A percentile compares a stretch with the other conserved stretches of the same genome.
These are phyloP conservation scores for Saccharomycopsis fodiens DNA, from an alignment of 805 yeast genomes.

Conservation along the genomic window DNA sequence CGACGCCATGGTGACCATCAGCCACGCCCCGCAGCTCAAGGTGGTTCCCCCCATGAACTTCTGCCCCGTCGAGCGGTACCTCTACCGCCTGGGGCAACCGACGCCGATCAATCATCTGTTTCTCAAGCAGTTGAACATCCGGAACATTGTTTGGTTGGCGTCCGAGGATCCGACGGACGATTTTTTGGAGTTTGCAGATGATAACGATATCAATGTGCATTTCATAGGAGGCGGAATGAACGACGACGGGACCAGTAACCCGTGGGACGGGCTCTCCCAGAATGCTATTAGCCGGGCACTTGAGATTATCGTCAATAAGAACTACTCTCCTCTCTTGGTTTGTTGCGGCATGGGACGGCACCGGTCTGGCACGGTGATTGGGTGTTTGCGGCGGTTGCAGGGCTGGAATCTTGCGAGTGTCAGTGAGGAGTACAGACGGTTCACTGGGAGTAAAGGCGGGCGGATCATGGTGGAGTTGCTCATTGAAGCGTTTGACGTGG, in stretches of 20 bases:
- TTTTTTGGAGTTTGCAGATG: conserved; percentile 72
- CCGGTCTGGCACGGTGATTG: conserved; percentile 93
- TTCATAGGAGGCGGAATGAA: conserved; percentile 55
- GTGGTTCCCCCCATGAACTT: conserved; percentile 93
- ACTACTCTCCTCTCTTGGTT: conserved; percentile 78
- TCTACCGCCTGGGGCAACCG: conserved; percentile 92
- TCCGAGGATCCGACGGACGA: conserved; percentile 93
- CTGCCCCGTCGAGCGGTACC: conserved; percentile 84
- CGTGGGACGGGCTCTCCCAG: conserved; percentile 94
- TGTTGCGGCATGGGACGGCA: conserved; percentile 99
- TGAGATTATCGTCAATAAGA: conserved; percentile 60
- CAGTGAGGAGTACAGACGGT: conserved; percentile 88
- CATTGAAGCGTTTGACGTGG: conserved; percentile 63
- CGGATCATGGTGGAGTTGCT: conserved; percentile 84
- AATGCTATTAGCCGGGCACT: conserved; percentile 72
- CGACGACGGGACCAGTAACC: conserved; percentile 72
- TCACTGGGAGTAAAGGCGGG: conserved; percentile 90
- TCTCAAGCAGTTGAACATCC: conserved; percentile 61
- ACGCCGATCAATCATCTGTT: conserved; percentile 89
- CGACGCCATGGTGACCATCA: conserved; percentile 25
- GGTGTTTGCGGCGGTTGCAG: conserved; percentile 85
- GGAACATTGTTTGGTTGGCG: conserved; percentile 88
- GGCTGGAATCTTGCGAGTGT: conserved; percentile 97
- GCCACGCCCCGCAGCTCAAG: conserved; percentile 53
- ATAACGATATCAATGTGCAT: conserved; percentile 63